These are phyloP conservation scores for Trapa incisa DNA, from an alignment of 345 rosid species.

Conservation along the genomic window DNA sequence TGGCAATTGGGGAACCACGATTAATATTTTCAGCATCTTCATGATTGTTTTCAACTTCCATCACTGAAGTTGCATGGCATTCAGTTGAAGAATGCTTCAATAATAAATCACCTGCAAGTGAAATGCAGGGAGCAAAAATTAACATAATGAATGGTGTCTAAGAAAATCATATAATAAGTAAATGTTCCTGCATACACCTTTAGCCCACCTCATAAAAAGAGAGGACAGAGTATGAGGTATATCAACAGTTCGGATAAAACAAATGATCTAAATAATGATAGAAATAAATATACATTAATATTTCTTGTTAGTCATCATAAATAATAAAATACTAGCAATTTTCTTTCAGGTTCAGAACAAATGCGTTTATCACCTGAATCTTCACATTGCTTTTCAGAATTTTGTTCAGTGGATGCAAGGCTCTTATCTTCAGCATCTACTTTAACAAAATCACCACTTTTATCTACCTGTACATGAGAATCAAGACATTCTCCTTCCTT, in stretches of 20 bases:
- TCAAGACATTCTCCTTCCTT: background rate
- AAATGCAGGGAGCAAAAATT: background rate
- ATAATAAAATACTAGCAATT: background rate
- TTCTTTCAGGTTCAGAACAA: background rate
- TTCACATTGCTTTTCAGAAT: background rate
- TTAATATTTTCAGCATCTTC: slow-evolving; percentile 29
- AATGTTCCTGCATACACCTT: background rate
- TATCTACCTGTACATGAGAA: background rate
- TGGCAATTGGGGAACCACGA: slow-evolving; percentile 29
- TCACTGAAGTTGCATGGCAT: slow-evolving; percentile 11
- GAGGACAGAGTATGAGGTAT: background rate
- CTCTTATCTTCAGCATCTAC: slow-evolving; percentile 2
- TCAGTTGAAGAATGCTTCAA: slow-evolving; percentile 5
- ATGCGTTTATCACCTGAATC: slow-evolving; percentile 4
- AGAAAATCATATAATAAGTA: background rate
- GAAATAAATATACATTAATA: background rate
- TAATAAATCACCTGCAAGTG: slow-evolving; percentile 4
- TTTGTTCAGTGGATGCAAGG: background rate
- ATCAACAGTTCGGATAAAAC: background rate
- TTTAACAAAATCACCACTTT: background rate
- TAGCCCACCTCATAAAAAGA: background rate
- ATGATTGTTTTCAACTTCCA: slow-evolving; percentile 20
- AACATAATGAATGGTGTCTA: background rate
- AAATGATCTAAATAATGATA: background rate
- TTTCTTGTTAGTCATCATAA: background rate